phyloP scores from a whole-genome alignment of 371 early-diverging fungal species.

The Syncephalis plumigaleata region DNA sequence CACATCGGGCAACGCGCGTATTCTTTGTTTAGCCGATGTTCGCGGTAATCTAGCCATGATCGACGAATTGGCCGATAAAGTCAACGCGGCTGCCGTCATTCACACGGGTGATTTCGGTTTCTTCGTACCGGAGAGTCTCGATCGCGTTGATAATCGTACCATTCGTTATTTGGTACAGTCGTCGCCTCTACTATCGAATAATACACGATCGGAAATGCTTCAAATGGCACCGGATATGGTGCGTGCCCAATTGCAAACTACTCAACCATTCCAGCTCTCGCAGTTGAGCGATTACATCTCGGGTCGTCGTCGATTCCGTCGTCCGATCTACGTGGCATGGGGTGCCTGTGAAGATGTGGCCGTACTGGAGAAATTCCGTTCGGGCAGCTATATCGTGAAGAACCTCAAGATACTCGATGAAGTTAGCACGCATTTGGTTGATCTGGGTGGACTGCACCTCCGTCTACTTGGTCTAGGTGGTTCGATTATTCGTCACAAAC shows the following conservation, averaged over 20 bases:
- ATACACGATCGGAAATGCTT: no score
- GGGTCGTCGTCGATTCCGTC: conserved; percentile 23
- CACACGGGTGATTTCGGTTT: conserved; percentile 56
- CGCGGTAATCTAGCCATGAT: conserved; percentile 36
- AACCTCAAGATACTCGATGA: conserved; percentile 40
- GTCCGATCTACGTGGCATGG: conserved; percentile 47
- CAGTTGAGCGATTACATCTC: conserved; percentile 28
- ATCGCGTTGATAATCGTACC: conserved; percentile 22
- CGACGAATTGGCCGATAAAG: conserved; percentile 35
- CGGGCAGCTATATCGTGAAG: conserved; percentile 22
- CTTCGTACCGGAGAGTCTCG: conserved; percentile 10
- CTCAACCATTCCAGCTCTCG: no score
- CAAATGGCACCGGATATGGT: no score
- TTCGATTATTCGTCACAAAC: conserved; percentile 39
- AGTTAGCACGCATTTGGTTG: conserved; percentile 28
- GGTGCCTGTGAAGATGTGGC: conserved; percentile 49
- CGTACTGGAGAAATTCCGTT: conserved; percentile 35
- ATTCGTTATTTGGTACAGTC: conserved; percentile 24
- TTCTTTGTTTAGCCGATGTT: conserved; percentile 3
- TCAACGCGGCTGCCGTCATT: conserved; percentile 33
- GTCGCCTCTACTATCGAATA: conserved; percentile 18
- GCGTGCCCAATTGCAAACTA: no score
- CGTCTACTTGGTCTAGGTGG: conserved; percentile 48
- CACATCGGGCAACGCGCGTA: no score
- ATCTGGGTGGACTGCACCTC: conserved; percentile 35